Percentiles rank a stretch among this genome's conserved stretches.
Conservation (phyloP, 768 basidiomycete species). For the Cystobasidium onofrii region DNA sequence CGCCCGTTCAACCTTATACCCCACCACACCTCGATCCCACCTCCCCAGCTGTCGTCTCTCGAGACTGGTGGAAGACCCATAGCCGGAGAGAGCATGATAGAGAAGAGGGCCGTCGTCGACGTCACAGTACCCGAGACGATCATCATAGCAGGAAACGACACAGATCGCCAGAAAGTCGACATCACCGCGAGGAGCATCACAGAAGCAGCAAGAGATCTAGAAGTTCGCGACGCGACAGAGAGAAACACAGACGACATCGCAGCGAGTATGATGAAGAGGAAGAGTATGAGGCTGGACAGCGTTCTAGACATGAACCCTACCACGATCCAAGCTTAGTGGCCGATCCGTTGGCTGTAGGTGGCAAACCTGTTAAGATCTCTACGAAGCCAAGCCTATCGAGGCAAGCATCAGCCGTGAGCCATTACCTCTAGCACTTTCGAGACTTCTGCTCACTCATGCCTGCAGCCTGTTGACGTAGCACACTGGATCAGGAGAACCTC, state of each 20-base stretch:
- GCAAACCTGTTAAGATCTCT: neutral
- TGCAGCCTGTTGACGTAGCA: neutral
- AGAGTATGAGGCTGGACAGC: neutral
- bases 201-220: neutral
- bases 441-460: neutral
- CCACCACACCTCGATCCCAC: neutral
- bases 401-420: neutral
- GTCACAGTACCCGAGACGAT: neutral
- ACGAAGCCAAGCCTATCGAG: neutral
- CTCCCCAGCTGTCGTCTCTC: neutral
- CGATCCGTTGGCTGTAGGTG: neutral
- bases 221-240: neutral
- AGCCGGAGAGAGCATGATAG: neutral
- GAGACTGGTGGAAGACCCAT: neutral
- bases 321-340: neutral
- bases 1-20: neutral
- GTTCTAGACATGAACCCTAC: neutral
- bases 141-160: neutral
- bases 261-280: neutral
- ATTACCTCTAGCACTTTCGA: neutral
- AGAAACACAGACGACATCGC: neutral
- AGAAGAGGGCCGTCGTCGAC: neutral
- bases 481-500: neutral
- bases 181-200: neutral
- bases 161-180: neutral